Evolutionary conservation across 163 green algal genomes (phyloP), one percentile per base, ranked within the genome.

Genomic region (Scenedesmus sp.): DNA sequence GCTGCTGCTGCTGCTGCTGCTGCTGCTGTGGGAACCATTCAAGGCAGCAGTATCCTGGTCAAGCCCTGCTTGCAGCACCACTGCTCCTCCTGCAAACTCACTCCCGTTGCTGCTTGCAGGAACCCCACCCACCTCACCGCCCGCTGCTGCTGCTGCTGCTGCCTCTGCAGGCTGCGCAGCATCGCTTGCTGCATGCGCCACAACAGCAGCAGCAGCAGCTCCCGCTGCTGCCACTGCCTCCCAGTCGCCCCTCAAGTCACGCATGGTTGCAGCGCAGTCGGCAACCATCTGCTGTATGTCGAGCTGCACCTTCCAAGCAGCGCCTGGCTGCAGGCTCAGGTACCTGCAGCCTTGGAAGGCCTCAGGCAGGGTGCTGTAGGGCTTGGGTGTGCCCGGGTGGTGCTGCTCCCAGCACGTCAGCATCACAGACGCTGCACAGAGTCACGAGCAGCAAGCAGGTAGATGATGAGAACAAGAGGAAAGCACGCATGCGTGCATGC

Each of bases 191-290:
- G 16, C 26, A 3, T 16, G 66, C 66, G 66, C 66, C 16, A 4
- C 16, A 16, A 18, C 82, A 67, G 56, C 57, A 23, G 66, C 79
- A 34, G 56, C 55, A 55, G 55, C 55, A 70, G 82, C 82, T 6
- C 82, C 57, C 18, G 82, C 82, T 18, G 56, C 82, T 3, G 57
- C 82, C 56, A 70, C 15, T 13, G 82, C 55, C 82, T 87, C 52
- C 82, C 82, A 87, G 5, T 74, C 82, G 1, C 15, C 57, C 8
- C 9, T 5, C 82, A 87, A 15, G 18, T 73, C 23, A 0, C 34
- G 55, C 82, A 87, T 87, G 7, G 82, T 62, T 46, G 23, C 26
- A 52, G 23, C 18, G 23, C 82, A 87, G n/a, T 87, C 82, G 26
- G 18, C 20, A 1, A 46, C n/a, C 16, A 73, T 70, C 55, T 87